Conservation (phyloP, 768 basidiomycete genomes). For the Suillus occidentalis region DNA sequence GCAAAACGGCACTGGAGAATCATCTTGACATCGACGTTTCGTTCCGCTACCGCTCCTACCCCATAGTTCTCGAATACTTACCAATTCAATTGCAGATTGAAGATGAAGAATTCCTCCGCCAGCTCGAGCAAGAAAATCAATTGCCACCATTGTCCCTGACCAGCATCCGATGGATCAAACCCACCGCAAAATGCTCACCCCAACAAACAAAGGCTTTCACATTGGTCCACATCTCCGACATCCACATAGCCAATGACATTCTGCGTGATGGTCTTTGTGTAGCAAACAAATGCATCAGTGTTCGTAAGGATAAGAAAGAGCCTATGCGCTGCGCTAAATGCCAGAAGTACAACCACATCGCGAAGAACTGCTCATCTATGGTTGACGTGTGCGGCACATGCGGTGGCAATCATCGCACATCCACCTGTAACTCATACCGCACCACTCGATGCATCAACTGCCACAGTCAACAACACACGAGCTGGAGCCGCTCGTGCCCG, state of each 20-base stretch:
- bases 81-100: conserved; percentile 18
- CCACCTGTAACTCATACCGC: not conserved
- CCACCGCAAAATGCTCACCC: too few species aligned
- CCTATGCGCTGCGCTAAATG: too few species aligned
- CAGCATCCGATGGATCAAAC: not conserved
- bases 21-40: not conserved
- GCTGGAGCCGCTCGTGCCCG: not conserved
- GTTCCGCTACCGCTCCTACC: conserved; percentile 5
- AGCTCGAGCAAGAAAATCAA: conserved; percentile 16
- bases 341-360: too few species aligned
- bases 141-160: not conserved
- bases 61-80: conserved; percentile 22
- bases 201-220: too few species aligned
- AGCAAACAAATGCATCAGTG: too few species aligned
- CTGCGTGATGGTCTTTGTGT: too few species aligned
- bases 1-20: not conserved
- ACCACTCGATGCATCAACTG: conserved; percentile 1
- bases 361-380: too few species aligned
- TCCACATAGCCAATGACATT: too few species aligned
- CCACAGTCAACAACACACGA: conserved; percentile 4
- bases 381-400: not conserved
- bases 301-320: too few species aligned
- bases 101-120: conserved; percentile 14
- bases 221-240: too few species aligned
- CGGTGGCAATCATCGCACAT: not conserved